Base-by-base conservation (phyloP, 2,329 filamentous ascomycete species). In the Huntiella savannae region DNA sequence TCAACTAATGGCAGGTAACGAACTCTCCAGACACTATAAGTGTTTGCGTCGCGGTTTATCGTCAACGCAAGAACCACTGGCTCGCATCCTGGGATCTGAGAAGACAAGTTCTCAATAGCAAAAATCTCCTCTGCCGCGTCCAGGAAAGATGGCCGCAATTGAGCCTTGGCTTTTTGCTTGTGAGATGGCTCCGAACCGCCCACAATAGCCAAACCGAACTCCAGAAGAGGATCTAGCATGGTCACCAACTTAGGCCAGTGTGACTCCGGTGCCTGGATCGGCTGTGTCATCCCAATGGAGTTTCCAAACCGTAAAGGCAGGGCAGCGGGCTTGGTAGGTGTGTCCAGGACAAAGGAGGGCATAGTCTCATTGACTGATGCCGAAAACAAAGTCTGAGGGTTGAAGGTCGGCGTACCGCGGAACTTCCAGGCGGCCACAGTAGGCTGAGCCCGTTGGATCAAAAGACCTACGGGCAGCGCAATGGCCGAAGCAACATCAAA, bases 401-500 rank as follows among this genome's bases (percentile, higher is more conserved):
- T 43, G 0, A 86, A 92, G 58, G 85, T 91, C 4, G 80, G 82
- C 35, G 86, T 84, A 0, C 77, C 82, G 52, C 64, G 67, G 49
- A 73, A 70, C 50, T 64, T 73, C 7, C 41, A 13, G 3, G 19
- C 17, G 13, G 28, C 7, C 11, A 45, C 16, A 3, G 22, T 39
- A 7, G 43, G 15, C 17, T 34, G 13, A 11, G 35, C 47, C 50
- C 87, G 73, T 61, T 96, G 88, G 48, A 98, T 75, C 15, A 98
- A 71, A 43, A 96, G 70, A 19, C 91, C 91, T 32, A 76, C 70
- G 4, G 86, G 82, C 10, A 83, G 82, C 33, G 88, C 77, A 59
- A 87, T 84, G 28, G 83, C 86, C 45, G 76, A 76, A 57, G 94
- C 85, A 37, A 95, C 82, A 62, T 96, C 87, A 57, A 98, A 98